Base-by-base conservation (phyloP, 2,329 filamentous ascomycete genomes). In the Septoria petroselini region DNA sequence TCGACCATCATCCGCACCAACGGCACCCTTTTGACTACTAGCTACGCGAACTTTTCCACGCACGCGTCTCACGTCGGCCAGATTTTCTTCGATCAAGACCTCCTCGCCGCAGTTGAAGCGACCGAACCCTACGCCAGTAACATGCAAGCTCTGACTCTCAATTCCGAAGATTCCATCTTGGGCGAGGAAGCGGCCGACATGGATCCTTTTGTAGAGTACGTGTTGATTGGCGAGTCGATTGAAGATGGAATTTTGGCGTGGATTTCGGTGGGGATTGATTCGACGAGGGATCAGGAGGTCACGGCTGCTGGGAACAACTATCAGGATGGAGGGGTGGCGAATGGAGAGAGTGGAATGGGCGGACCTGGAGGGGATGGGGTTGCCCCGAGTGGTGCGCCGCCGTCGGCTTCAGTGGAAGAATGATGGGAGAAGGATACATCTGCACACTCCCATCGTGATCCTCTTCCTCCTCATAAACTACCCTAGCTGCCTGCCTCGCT, bases 1-100 rank as follows among this genome's bases (percentile, higher is more conserved):
- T 50, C 42, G 19, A 60, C 55, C 14, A 69, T 73, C 38, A 57
- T 70, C 39, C 48, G 53, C 31, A 49, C 47, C 30, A 81, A 76
- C 61, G 77, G 76, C 46, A 78, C 78, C 46, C 73, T 79, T 53
- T 65, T 68, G 34, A 76, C 73, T 50, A 70, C 73, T 50, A 70
- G 72, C 12, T 50, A 21, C 33, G 23, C 21, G 12, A 60, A 57
- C 47, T 43, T 31, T 41, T 55, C 58, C 19, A 51, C 57, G 3
- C 71, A 68, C 42, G 73, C 79, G 50, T 75, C 77, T 6, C 81
- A 85, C 67, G 73, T 84, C 31, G 82, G 82, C 14, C 82, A 86
- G 64, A 62, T 82, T 42, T 85, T 82, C 73, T 82, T 82, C 48
- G 80, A 85, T 64, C 77, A 84, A 62, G 70, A 73, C 54, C 74